Conservation (phyloP, 2,329 filamentous ascomycete species). For the Tricladium varicosporioides region DNA sequence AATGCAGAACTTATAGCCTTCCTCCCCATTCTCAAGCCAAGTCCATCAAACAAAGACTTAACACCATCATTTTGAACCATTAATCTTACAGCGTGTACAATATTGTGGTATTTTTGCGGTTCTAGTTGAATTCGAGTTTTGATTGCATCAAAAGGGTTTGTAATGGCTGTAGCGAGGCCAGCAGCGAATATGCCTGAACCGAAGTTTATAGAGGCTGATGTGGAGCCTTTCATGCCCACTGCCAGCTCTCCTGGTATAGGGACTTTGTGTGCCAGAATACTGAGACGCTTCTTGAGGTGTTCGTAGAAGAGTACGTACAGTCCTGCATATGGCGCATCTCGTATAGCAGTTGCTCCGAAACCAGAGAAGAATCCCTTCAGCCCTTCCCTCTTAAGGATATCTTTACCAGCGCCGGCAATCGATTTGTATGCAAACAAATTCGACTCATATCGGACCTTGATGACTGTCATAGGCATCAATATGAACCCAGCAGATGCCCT, state of each 20-base stretch:
- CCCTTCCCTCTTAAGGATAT: conserved; percentile 74
- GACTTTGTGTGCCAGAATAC: conserved; percentile 26
- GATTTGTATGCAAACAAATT: conserved; percentile 82
- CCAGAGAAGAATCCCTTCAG: conserved; percentile 86
- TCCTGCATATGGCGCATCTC: conserved; percentile 95
- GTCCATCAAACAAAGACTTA: conserved; percentile 78
- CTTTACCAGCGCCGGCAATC: conserved; percentile 66
- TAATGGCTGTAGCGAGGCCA: conserved; percentile 78
- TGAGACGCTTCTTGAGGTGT: conserved; percentile 66
- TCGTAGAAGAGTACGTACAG: conserved; percentile 96
- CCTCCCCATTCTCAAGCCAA: conserved; percentile 81
- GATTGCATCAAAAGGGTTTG: conserved; percentile 95
- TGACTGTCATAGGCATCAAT: conserved; percentile 92
- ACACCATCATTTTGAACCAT: conserved; percentile 83
- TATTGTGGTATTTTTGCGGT: conserved; percentile 78
- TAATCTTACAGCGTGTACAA: conserved; percentile 69
- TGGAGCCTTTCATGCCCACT: conserved; percentile 29
- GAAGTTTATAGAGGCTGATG: conserved; percentile 77
- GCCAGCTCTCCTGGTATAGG: conserved; percentile 22
- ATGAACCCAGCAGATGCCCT: conserved; percentile 84
- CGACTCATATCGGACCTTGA: conserved; percentile 95
- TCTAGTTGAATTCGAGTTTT: conserved; percentile 94
- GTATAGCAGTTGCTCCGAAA: conserved; percentile 87
- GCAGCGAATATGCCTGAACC: conserved; percentile 78
- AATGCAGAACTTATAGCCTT: conserved; percentile 94